Percentiles rank a stretch among this genome's conserved stretches.
These are phyloP conservation scores for Cyclocybe aegerita DNA, from an alignment of 768 basidiomycete species.

Conservation along the genomic window DNA sequence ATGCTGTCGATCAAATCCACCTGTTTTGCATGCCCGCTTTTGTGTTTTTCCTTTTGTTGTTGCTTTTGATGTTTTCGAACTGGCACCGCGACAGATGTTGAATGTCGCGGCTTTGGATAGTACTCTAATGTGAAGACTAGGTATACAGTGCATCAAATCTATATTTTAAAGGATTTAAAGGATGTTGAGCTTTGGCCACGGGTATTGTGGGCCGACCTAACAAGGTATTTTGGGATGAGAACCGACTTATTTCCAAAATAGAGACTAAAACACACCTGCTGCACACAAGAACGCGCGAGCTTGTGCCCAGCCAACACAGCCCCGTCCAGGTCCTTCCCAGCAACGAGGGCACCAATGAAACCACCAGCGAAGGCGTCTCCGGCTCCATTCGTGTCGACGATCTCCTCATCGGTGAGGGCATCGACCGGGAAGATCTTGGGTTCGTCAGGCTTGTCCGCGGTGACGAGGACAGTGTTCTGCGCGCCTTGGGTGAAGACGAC, in stretches of 20 bases:
- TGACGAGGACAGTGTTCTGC: conserved; percentile 73
- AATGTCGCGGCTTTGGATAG: neutral
- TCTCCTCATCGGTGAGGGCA: conserved; percentile 56
- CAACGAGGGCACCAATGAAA: conserved; percentile 83
- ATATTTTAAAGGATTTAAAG: conserved; percentile 21
- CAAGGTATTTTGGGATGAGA: neutral
- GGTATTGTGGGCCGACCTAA: conserved; percentile 51
- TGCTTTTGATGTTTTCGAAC: neutral
- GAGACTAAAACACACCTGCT: conserved; percentile 49
- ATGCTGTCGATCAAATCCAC: too few relatives aligned
- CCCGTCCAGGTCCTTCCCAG: conserved; percentile 77
- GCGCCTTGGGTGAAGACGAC: conserved; percentile 94
- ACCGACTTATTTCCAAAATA: neutral
- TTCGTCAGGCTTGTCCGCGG: conserved; percentile 50
- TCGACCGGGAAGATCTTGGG: conserved; percentile 60
- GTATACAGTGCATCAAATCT: neutral
- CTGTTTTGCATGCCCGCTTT: neutral
- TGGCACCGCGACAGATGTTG: too few relatives aligned
- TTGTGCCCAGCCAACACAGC: conserved; percentile 84
- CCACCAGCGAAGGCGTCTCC: conserved; percentile 98
- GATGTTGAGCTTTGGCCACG: conserved; percentile 49
- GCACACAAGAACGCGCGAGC: conserved; percentile 82
- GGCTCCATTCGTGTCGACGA: conserved; percentile 97
- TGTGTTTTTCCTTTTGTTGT: neutral
- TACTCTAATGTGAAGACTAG: neutral